A percentile compares a stretch with the other conserved stretches of the same genome.
These are phyloP conservation scores for Histomonas meleagridis DNA, from an alignment of 208 protist species.

Conservation along the genomic window DNA sequence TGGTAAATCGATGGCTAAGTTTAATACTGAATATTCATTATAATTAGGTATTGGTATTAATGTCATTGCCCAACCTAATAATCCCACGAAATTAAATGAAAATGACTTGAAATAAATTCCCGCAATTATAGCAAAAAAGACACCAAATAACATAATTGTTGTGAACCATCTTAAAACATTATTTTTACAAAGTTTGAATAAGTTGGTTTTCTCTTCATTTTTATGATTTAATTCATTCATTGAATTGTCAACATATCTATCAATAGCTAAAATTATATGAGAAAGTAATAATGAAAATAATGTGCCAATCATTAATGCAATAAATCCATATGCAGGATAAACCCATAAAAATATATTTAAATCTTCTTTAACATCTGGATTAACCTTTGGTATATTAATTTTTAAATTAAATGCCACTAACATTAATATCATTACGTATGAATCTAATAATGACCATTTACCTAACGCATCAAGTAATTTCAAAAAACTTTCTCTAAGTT, in stretches of 20 bases:
- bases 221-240: neutral
- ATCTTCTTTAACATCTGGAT: neutral
- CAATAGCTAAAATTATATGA: neutral
- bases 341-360: neutral
- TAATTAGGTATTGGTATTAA: neutral
- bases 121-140: neutral
- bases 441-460: conserved; percentile 78
- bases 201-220: neutral
- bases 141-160: neutral
- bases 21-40: neutral
- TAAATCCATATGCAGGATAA: neutral
- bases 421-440: conserved; percentile 73
- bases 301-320: neutral
- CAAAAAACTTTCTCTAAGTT: conserved; percentile 53
- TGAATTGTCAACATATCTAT: neutral
- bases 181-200: neutral
- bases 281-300: neutral
- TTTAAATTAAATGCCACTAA: conserved; percentile 63
- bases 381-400: conserved; percentile 40
- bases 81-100: neutral
- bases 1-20: neutral
- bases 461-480: conserved; percentile 66
- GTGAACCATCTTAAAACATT: neutral
- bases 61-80: neutral
- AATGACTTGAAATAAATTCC: neutral